Evolutionary conservation across 2,329 filamentous ascomycete species (phyloP).

Genomic region (Diaporthe nobilis): DNA sequence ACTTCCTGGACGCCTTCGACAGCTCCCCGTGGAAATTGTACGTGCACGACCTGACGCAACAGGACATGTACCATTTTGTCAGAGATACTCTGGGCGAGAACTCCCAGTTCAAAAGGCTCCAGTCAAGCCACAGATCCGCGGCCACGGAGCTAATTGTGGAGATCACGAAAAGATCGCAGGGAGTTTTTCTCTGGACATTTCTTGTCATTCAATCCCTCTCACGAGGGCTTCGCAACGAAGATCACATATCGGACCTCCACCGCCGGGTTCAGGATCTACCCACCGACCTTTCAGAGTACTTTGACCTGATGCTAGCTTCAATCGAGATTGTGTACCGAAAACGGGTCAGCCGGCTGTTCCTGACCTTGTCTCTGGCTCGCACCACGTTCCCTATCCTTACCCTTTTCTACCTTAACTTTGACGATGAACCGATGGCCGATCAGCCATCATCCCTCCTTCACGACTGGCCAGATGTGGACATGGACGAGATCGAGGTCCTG

Average conservation of each 20-base stretch:
- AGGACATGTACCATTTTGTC: constrained; percentile 38
- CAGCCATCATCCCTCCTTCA: constrained; percentile 2
- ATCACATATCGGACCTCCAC: constrained; percentile 22
- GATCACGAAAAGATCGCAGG: constrained; percentile 25
- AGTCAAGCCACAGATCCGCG: not conserved
- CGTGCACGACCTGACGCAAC: constrained; percentile 37
- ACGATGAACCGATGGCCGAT: not conserved
- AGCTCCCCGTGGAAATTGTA: constrained; percentile 32
- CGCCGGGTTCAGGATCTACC: constrained; percentile 41
- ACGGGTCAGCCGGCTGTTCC: constrained; percentile 7
- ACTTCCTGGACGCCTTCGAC: constrained; percentile 34
- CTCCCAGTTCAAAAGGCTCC: not conserved
- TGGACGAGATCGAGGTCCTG: not conserved
- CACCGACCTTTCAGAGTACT: constrained; percentile 23
- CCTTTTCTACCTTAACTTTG: constrained; percentile 24
- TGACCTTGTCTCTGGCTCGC: constrained; percentile 14
- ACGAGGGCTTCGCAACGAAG: constrained; percentile 37
- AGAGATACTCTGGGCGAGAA: constrained; percentile 4
- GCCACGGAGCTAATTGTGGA: constrained; percentile 9
- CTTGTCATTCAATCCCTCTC: constrained; percentile 35
- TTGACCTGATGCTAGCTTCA: constrained; percentile 33
- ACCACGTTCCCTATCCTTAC: constrained; percentile 15
- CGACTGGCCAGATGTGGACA: constrained; percentile 16
- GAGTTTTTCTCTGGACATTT: constrained; percentile 42
- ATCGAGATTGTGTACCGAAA: constrained; percentile 17